Evolutionary conservation across 1,284 basidiomycete species (phyloP).

Genomic region (Sphaerobolus stellatus): DNA sequence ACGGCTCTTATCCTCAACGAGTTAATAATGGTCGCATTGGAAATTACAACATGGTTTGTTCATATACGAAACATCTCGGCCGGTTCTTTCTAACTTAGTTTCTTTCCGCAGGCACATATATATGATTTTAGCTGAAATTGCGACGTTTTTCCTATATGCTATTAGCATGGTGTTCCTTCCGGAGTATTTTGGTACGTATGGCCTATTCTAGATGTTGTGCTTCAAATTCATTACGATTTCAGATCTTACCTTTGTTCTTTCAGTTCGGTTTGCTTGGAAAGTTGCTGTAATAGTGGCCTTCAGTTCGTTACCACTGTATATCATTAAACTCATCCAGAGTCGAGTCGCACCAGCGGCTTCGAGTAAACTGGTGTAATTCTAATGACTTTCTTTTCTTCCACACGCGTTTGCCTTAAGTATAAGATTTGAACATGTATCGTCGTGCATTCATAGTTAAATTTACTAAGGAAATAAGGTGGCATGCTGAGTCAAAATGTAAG

Average conservation of each 20-base stretch:
- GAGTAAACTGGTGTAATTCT: slow-evolving; percentile 77
- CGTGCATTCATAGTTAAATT: neutral
- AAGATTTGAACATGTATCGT: too few species aligned
- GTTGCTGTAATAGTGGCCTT: slow-evolving; percentile 93
- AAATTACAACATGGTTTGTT: slow-evolving; percentile 94
- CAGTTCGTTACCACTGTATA: slow-evolving; percentile 87
- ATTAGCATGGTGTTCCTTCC: slow-evolving; percentile 92
- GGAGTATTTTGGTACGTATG: slow-evolving; percentile 88
- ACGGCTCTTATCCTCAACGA: slow-evolving; percentile 96
- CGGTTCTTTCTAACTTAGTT: slow-evolving; percentile 4
- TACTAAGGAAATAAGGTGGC: neutral
- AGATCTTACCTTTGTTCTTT: slow-evolving; percentile 94
- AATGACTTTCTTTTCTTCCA: slow-evolving; percentile 3
- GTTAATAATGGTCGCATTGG: slow-evolving; percentile 97
- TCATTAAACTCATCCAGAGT: slow-evolving; percentile 86
- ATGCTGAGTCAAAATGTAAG: slow-evolving; percentile 12
- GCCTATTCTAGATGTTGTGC: neutral
- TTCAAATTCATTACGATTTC: neutral
- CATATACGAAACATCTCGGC: neutral
- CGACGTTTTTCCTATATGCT: slow-evolving; percentile 86
- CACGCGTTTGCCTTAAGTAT: too few species aligned
- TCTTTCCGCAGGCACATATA: slow-evolving; percentile 80
- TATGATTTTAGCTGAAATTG: slow-evolving; percentile 92
- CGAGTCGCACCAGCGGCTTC: slow-evolving; percentile 92
- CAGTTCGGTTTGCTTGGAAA: slow-evolving; percentile 90